Base-by-base conservation (phyloP, 2,329 filamentous ascomycete genomes). In the Lachnellula subtilissima region DNA sequence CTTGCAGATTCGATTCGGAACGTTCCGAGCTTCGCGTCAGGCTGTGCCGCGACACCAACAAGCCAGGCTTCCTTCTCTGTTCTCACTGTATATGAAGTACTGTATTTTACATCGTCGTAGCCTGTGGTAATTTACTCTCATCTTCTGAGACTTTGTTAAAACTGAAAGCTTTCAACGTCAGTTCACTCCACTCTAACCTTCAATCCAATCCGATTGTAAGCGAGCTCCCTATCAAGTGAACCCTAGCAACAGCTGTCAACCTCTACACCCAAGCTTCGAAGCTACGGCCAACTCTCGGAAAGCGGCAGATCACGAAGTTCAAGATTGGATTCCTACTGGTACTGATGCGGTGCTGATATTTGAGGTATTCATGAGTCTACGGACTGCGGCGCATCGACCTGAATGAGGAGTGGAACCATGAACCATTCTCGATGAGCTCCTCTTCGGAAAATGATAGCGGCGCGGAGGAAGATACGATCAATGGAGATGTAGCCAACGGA, bases 391-490 rank as follows among this genome's bases (percentile, higher is more conserved):
- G 67, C 65, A 67, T 63, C 58, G 56, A 65, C 36, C 42, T 54
- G 47, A 53, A 52, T n/a, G 36, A 54, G 50, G 37, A 50, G 60
- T 61, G 61, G 66, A 64, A 63, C 62, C 59, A 66, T 67, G 72
- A 68, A 55, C 67, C 56, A 61, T 73, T 72, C 78, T 80, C 77
- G 77, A 89, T 89, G 86, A 88, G 83, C 83, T 84, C 81, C 77
- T 82, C 78, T 78, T 78, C 78, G 76, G 81, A 80, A 76, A 81
- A 75, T 73, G 77, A 83, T 71, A 78, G 79, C 73, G 81, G 81
- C 75, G 81, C 75, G 75, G 75, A 76, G 71, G 78, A 84, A 70
- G 76, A 80, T 68, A 72, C 55, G 64, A 72, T 67, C 55, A 76
- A 72, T 58, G 73, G 68, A 25, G 69, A 73, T 50, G 70, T 36